Conservation (phyloP, 768 basidiomycete species). For the Omphalotus guepiniiformis region DNA sequence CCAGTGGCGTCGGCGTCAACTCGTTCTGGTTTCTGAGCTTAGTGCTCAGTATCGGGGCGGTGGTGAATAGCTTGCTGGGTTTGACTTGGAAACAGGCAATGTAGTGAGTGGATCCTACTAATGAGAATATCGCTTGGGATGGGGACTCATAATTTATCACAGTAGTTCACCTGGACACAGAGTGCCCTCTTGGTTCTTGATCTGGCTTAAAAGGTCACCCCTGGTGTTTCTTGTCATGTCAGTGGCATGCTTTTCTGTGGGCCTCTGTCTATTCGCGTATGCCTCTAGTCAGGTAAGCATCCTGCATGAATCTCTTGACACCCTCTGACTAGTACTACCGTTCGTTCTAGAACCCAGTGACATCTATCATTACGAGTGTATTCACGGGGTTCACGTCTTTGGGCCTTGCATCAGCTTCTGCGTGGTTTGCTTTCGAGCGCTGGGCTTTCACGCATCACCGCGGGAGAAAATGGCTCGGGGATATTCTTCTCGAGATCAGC, state of each 20-base stretch:
- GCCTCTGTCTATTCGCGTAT: constrained; percentile 74
- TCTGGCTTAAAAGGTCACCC: constrained; percentile 84
- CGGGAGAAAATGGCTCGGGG: constrained; percentile 67
- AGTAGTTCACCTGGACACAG: constrained; percentile 74
- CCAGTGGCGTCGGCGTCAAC: constrained; percentile 57
- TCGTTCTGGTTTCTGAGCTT: constrained; percentile 72
- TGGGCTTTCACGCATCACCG: constrained; percentile 59
- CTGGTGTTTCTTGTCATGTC: constrained; percentile 81
- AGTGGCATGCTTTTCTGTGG: constrained; percentile 78
- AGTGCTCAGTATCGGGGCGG: constrained; percentile 73
- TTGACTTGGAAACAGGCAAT: constrained; percentile 80
- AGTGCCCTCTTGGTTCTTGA: constrained; percentile 79
- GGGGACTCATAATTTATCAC: constrained; percentile 6
- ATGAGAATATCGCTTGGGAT: background rate
- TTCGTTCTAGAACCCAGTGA: constrained; percentile 44
- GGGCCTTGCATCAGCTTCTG: constrained; percentile 64
- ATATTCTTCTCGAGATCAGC: constrained; percentile 46
- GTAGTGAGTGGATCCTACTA: constrained; percentile 53
- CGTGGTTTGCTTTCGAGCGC: constrained; percentile 71
- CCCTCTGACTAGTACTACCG: background rate
- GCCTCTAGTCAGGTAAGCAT: constrained; percentile 61
- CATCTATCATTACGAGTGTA: constrained; percentile 70
- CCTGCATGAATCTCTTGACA: too few relatives aligned
- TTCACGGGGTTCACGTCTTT: constrained; percentile 73
- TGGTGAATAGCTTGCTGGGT: constrained; percentile 71